phyloP scores from a whole-genome alignment of 257 asterid species.

The Marsdenia floribunda region DNA sequence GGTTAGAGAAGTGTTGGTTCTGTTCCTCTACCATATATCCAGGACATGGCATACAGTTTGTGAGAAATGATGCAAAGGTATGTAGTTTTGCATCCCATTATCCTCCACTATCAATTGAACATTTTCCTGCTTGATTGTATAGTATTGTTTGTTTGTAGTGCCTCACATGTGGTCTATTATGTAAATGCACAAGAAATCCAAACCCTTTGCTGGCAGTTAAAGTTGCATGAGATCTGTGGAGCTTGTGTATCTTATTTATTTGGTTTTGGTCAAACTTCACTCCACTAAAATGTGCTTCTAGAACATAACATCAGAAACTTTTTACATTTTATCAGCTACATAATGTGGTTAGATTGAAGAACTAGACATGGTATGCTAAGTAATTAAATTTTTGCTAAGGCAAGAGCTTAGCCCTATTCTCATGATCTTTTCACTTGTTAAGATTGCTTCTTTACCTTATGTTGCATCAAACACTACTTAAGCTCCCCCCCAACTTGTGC shows the following conservation, averaged over 20 bases:
- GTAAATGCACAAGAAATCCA: not conserved
- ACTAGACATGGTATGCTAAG: not conserved
- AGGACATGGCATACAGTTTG: conserved; percentile 87
- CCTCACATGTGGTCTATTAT: not conserved
- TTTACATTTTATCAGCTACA: not conserved
- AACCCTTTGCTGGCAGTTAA: not conserved
- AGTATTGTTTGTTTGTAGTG: not conserved
- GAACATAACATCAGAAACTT: not conserved
- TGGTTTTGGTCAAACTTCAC: not conserved
- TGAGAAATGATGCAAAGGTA: conserved; percentile 89
- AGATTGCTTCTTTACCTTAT: not conserved
- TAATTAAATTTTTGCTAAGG: not conserved
- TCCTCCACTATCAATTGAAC: not conserved
- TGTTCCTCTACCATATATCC: conserved; percentile 84
- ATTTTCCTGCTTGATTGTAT: not conserved
- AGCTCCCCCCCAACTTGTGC: not conserved
- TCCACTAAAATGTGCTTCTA: not conserved
- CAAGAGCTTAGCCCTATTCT: not conserved
- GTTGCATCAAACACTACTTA: not conserved
- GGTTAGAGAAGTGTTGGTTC: conserved; percentile 94
- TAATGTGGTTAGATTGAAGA: not conserved
- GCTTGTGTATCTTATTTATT: not conserved
- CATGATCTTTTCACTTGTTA: not conserved
- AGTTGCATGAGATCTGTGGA: not conserved
- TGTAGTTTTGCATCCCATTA: not conserved